phyloP scores from a whole-genome alignment of 2,329 filamentous ascomycete genomes.

The Pseudogymnoascus sp. region DNA sequence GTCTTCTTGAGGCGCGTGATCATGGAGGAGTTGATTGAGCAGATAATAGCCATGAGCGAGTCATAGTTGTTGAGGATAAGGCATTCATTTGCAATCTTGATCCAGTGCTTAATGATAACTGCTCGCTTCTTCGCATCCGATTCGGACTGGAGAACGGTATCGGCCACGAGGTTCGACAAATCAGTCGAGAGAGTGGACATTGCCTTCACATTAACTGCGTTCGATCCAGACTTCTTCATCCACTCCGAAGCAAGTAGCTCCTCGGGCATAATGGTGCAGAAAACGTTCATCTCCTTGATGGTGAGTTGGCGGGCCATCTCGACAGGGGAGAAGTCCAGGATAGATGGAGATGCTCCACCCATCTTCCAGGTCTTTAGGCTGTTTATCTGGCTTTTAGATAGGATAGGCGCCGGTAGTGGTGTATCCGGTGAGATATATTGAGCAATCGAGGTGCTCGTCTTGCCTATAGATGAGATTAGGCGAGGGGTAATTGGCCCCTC shows the following conservation, averaged over 20 bases:
- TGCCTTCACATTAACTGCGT: conserved; percentile 82
- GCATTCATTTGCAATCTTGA: conserved; percentile 84
- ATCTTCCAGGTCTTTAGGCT: conserved; percentile 67
- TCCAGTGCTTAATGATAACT: conserved; percentile 90
- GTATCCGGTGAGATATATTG: conserved; percentile 65
- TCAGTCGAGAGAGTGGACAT: conserved; percentile 93
- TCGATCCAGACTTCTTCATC: conserved; percentile 77
- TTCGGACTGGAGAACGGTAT: conserved; percentile 81
- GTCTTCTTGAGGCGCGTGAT: conserved; percentile 83
- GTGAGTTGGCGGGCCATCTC: conserved; percentile 91
- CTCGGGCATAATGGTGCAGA: conserved; percentile 85
- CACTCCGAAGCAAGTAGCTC: conserved; percentile 88
- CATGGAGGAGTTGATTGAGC: conserved; percentile 84
- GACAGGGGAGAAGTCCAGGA: conserved; percentile 84
- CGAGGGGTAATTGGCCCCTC: conserved; percentile 74
- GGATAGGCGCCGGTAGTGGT: conserved; percentile 59
- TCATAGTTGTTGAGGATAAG: conserved; percentile 93
- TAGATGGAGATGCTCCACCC: conserved; percentile 61
- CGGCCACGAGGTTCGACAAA: conserved; percentile 83
- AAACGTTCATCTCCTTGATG: conserved; percentile 82
- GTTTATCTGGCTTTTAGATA: conserved; percentile 71
- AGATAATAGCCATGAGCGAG: conserved; percentile 93
- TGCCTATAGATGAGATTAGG: conserved; percentile 77
- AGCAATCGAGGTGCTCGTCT: conserved; percentile 69
- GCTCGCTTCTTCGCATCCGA: conserved; percentile 84